Evolutionary conservation across 2,329 filamentous ascomycete species (phyloP).

Genomic region (Trichoderma hamatum): DNA sequence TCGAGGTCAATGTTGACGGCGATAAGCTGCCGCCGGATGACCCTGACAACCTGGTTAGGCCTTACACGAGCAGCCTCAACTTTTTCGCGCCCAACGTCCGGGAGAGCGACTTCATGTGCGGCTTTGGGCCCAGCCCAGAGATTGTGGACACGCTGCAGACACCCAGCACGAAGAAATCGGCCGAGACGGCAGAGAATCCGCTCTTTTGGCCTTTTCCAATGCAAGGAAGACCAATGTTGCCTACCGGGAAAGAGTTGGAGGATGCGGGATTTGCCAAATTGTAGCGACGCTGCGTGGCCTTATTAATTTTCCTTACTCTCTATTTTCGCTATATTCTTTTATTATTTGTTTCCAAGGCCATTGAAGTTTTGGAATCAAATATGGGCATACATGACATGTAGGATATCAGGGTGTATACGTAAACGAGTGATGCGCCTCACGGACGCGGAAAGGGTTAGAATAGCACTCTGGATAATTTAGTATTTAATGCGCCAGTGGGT

Average conservation of each 20-base stretch:
- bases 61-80: constrained; percentile 57
- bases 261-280: constrained; percentile 56
- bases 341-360: not conserved
- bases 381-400: not conserved
- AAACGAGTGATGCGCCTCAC: constrained; percentile 22
- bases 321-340: not conserved
- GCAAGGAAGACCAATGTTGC: constrained; percentile 60
- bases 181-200: constrained; percentile 53
- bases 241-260: constrained; percentile 50
- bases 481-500: not conserved
- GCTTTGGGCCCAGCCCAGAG: constrained; percentile 44
- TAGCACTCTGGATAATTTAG: not conserved
- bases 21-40: constrained; percentile 40
- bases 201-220: constrained; percentile 65
- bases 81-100: constrained; percentile 58
- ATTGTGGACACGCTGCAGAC: constrained; percentile 28
- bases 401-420: not conserved
- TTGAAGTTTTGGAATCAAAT: not conserved
- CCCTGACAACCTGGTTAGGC: constrained; percentile 48
- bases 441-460: constrained; percentile 1
- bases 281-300: constrained; percentile 26
- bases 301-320: not conserved
- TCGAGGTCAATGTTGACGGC: constrained; percentile 51
- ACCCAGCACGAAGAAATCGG: constrained; percentile 33
- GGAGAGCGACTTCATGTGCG: constrained; percentile 52